Conservation (phyloP, 352 stramenopile species). For the Globisporangium splendens region DNA sequence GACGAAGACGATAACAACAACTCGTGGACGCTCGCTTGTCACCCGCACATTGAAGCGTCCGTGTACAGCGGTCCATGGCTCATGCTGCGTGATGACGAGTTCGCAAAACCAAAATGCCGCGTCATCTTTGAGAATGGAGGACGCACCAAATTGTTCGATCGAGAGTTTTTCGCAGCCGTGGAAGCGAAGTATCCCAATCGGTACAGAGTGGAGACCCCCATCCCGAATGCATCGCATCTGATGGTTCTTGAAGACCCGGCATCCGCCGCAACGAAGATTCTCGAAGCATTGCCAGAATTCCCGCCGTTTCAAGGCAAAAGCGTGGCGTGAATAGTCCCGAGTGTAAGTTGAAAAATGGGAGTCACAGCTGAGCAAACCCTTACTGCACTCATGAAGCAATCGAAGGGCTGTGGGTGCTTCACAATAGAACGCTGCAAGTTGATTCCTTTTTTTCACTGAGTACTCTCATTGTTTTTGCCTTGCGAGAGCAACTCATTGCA, state of each 20-base stretch:
- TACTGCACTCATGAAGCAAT: no score
- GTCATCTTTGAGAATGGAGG: constrained; percentile 2
- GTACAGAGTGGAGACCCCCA: neutral
- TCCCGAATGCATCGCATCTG: neutral
- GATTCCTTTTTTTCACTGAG: no score
- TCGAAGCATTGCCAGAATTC: neutral
- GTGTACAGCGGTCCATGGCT: constrained; percentile 24
- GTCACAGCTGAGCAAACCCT: no score
- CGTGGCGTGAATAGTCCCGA: neutral
- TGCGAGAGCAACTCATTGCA: no score
- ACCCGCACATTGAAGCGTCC: constrained; percentile 33
- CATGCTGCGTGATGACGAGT: constrained; percentile 20
- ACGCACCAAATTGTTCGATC: neutral
- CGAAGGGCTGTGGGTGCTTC: no score
- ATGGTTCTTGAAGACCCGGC: constrained; percentile 4
- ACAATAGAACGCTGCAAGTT: no score
- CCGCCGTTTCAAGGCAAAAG: neutral
- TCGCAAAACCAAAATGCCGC: constrained; percentile 11
- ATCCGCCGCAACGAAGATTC: neutral
- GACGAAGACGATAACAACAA: neutral
- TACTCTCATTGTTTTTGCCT: no score
- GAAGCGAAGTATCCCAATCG: neutral
- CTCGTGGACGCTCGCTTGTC: constrained; percentile 14
- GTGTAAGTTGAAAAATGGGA: neutral
- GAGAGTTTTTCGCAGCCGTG: neutral